A percentile compares a stretch with the other conserved stretches of the same genome.
Evolutionary conservation across 2,329 filamentous ascomycete species (phyloP).

Genomic region (Tolypocladium endophyticum): DNA sequence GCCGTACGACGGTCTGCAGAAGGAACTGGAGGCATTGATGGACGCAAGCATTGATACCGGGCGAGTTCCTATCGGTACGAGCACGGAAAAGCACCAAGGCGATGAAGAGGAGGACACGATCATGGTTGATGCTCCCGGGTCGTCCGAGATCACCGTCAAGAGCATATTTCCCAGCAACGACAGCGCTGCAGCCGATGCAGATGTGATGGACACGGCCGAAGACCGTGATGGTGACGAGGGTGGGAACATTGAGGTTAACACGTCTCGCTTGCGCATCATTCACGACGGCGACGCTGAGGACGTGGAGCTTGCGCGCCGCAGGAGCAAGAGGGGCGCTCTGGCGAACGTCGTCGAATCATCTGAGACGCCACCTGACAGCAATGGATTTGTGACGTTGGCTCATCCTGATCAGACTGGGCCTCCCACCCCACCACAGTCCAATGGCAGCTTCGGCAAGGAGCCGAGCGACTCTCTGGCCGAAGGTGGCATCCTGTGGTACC

Average conservation of each 20-base stretch:
- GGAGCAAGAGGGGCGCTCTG: conserved; percentile 12
- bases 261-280: conserved; percentile 23
- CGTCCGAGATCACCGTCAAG: conserved; percentile 36
- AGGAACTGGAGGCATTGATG: conserved; percentile 64
- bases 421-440: conserved; percentile 58
- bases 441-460: conserved; percentile 42
- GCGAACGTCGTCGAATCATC: conserved; percentile 13
- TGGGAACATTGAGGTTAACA: conserved; percentile 36
- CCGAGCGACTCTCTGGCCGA: conserved; percentile 46
- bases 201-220: conserved; percentile 25
- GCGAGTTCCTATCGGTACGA: conserved; percentile 26
- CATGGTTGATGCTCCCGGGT: conserved; percentile 38
- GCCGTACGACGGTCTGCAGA: conserved; percentile 57
- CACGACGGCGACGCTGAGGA: conserved; percentile 6
- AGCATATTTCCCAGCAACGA: conserved; percentile 13
- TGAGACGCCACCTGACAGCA: conserved; percentile 37
- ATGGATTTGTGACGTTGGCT: conserved; percentile 29
- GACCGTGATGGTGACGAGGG: conserved; percentile 25
- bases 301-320: conserved; percentile 9
- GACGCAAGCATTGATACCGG: conserved; percentile 54
- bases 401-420: conserved; percentile 30
- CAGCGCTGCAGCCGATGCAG: conserved; percentile 17
- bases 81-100: conserved; percentile 23
- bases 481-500: conserved; percentile 83
- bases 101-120: conserved; percentile 34